Conservation (phyloP, 169 alveolate species). For the Cystoisospora suis region DNA sequence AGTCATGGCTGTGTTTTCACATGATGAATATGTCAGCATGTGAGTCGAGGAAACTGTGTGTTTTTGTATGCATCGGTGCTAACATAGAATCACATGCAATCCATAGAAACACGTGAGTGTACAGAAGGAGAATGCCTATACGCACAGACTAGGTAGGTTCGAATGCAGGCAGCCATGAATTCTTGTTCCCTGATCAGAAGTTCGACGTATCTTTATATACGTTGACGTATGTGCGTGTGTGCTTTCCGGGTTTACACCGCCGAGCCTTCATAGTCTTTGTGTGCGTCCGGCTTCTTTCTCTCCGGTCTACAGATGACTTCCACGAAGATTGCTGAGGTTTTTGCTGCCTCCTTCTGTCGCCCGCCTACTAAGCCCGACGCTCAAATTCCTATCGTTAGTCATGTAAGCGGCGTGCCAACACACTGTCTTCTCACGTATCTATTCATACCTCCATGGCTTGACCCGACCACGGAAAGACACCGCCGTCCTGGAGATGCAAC, state of each 20-base stretch:
- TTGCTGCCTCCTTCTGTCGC: constrained; percentile 38
- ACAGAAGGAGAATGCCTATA: background rate
- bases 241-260: background rate
- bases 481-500: too few species aligned
- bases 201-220: background rate
- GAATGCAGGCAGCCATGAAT: too few species aligned
- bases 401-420: background rate
- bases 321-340: constrained; percentile 29
- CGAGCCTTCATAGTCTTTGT: background rate
- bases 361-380: constrained; percentile 22
- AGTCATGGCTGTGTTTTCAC: background rate
- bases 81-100: too few species aligned
- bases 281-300: background rate
- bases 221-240: background rate
- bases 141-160: too few species aligned
- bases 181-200: too few species aligned
- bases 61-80: too few species aligned
- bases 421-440: too few species aligned
- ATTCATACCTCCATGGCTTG: too few species aligned
- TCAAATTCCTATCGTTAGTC: constrained; percentile 5
- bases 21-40: background rate
- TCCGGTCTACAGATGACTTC: constrained; percentile 52
- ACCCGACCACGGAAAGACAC: too few species aligned
- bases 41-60: too few species aligned
- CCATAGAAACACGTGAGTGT: background rate